Base-by-base conservation (phyloP, 2,329 filamentous ascomycete genomes). In the Hypoxylon sp. region DNA sequence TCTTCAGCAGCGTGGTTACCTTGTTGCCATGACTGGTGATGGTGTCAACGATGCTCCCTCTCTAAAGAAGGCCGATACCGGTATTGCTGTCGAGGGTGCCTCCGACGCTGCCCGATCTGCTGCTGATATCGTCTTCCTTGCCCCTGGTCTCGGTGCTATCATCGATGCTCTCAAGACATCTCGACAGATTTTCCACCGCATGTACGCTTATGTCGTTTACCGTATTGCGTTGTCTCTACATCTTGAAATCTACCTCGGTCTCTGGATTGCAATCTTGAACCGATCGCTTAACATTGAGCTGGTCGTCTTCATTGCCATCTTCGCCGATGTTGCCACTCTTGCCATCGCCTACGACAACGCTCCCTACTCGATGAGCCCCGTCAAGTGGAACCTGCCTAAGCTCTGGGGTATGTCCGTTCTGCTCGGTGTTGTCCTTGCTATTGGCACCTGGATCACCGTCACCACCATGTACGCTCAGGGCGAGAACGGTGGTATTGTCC, bases 131-230 rank as follows among this genome's bases (percentile, higher is more conserved):
- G 93, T 97, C 75, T 97, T 97, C 87, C 89, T 97, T 79, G 93
- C 92, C 75, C 93, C 93, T 61, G 94, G 93, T 85, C 90, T 97
- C 70, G 94, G 93, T 81, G 92, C 93, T 70, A 97, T 97, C 80
- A 97, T 97, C 76, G 93, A 97, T 80, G 93, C 93, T 68, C 88
- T 97, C 75, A 97, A 97, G 86, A 97, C 92, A 73, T 95, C 93
- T 32, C 92, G 94, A 77, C 93, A 97, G 81, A 97, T 97, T 81
- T 97, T 97, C 87, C 93, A 97, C 84, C 93, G 94, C 77, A 97
- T 97, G 93, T 96, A 97, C 84, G 92, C 93, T 67, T 97, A 97
- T 85, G 93, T 97, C 73, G 92, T 97, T 77, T 97, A 97, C 86
- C 93, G 94, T 88, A 97, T 97, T 77, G 93, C 94, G 53, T 84